Conservation (phyloP, 2,329 filamentous ascomycete genomes). For the Coniochaeta sp. region DNA sequence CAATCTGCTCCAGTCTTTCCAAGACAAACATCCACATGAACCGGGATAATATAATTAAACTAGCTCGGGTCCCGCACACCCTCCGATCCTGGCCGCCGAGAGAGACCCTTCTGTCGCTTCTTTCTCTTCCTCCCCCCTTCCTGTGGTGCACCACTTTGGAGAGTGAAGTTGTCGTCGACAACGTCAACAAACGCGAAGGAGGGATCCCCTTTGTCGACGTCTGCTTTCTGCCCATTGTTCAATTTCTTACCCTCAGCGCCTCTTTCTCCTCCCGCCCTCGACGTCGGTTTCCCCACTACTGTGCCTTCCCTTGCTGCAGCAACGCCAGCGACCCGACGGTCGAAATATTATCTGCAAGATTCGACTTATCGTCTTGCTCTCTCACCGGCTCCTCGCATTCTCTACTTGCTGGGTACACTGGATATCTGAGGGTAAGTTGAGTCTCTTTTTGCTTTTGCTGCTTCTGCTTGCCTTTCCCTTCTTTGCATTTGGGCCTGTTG, state of each 20-base stretch:
- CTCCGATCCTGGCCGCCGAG: constrained; percentile 1
- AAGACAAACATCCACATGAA: no score
- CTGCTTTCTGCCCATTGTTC: no score
- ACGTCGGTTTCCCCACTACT: no score
- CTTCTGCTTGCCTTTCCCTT: not conserved
- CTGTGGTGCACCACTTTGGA: constrained; percentile 2
- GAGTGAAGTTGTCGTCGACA: not conserved
- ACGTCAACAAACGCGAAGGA: constrained; percentile 1
- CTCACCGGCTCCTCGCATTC: not conserved
- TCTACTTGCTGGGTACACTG: not conserved
- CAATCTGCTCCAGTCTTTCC: no score
- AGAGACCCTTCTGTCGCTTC: constrained; percentile 2
- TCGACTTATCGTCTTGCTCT: not conserved
- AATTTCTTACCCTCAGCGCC: no score
- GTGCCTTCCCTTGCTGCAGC: no score
- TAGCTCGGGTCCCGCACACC: constrained; percentile 2
- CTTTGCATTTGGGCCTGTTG: no score
- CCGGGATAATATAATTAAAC: constrained; percentile 3
- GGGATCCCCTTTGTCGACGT: not conserved
- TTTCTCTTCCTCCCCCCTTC: not conserved
- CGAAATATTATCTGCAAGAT: not conserved
- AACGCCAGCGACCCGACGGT: no score
- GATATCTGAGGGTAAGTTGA: not conserved
- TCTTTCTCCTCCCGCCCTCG: not conserved
- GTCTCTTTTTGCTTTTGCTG: not conserved